These are phyloP conservation scores for Bremia lactucae DNA, from an alignment of 352 stramenopile genomes.

Conservation along the genomic window DNA sequence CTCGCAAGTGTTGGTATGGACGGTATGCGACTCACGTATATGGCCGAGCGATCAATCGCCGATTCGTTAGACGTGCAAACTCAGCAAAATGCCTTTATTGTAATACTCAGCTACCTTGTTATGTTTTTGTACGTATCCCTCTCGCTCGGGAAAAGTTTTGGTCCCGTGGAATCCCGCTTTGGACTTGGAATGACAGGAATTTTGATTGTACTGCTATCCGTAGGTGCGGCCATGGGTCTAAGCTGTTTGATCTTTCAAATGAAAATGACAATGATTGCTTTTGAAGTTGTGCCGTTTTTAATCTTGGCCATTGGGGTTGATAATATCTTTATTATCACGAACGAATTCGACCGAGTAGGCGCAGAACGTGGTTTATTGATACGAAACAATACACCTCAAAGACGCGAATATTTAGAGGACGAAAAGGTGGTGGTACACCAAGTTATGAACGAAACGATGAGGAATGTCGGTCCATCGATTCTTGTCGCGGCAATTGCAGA, in stretches of 20 bases:
- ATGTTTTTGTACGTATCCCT: conserved; percentile 88
- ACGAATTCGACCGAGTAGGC: conserved; percentile 70
- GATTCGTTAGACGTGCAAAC: conserved; percentile 82
- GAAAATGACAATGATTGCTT: conserved; percentile 86
- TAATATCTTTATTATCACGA: conserved; percentile 90
- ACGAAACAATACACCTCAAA: conserved; percentile 19
- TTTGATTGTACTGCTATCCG: conserved; percentile 70
- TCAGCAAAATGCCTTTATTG: conserved; percentile 82
- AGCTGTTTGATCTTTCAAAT: conserved; percentile 53
- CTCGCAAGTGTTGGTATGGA: conserved; percentile 12
- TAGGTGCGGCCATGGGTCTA: conserved; percentile 65
- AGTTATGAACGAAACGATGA: conserved; percentile 64
- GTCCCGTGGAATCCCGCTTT: conserved; percentile 67
- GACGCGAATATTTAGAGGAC: conserved; percentile 24
- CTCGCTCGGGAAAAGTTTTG: conserved; percentile 59
- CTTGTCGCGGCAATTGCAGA: conserved; percentile 75
- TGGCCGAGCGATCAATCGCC: conserved; percentile 77
- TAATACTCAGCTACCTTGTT: conserved; percentile 77
- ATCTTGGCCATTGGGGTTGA: conserved; percentile 88
- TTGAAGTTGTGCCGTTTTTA: conserved; percentile 87
- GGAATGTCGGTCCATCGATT: conserved; percentile 81
- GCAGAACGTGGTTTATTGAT: conserved; percentile 31
- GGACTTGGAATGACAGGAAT: conserved; percentile 77
- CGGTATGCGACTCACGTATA: conserved; percentile 73
- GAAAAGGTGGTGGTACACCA: conserved; percentile 36